These are phyloP conservation scores for Sporothrix variecibatus DNA, from an alignment of 2,329 filamentous ascomycete genomes.

Conservation along the genomic window DNA sequence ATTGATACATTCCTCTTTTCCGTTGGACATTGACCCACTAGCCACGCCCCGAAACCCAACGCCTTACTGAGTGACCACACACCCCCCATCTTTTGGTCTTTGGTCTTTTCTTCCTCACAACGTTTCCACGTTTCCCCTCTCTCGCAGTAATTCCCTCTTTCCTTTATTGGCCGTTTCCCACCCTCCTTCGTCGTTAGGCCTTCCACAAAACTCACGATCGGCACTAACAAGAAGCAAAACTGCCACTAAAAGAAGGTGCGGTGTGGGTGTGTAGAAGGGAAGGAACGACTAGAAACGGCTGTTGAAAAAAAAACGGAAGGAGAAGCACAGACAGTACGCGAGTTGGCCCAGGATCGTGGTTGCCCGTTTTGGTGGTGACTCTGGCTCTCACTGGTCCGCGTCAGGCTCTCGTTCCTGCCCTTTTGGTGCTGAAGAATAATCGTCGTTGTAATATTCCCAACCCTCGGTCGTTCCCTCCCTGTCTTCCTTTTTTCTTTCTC, in stretches of 20 bases:
- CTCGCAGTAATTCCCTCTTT: neutral
- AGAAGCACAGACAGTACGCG: neutral
- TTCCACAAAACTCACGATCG: neutral
- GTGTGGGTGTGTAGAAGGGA: neutral
- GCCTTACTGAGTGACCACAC: constrained; percentile 17
- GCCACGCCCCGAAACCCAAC: neutral
- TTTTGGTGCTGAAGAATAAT: neutral
- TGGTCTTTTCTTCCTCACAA: neutral
- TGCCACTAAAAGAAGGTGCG: neutral
- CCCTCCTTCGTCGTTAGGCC: neutral
- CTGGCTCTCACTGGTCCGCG: constrained; percentile 9
- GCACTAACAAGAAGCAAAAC: neutral
- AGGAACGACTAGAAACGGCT: neutral
- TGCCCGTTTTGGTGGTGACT: constrained; percentile 22
- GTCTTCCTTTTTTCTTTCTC: neutral
- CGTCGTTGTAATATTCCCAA: neutral
- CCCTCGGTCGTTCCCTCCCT: neutral
- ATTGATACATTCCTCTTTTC: neutral
- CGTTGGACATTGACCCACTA: neutral
- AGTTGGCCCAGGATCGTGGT: neutral
- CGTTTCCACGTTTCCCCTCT: neutral
- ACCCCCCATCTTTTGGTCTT: neutral
- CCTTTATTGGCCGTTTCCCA: neutral
- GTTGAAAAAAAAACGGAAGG: neutral
- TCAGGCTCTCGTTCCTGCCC: constrained; percentile 11